Conservation (phyloP, 139 green algal genomes). For the Chlorella ohadii region DNA sequence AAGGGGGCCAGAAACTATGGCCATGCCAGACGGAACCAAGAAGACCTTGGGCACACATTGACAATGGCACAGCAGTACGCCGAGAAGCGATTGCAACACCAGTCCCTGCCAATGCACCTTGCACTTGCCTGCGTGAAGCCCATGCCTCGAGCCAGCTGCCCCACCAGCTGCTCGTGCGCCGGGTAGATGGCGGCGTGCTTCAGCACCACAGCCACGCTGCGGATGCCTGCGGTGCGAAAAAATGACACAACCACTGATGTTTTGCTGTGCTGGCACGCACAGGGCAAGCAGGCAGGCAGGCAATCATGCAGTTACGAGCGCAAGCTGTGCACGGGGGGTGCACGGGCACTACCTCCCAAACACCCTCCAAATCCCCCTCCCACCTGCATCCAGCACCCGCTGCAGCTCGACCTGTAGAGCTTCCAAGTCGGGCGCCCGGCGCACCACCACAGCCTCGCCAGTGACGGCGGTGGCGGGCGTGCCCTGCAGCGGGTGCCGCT, state of each 20-base stretch:
- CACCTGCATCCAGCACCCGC: slow-evolving; percentile 52
- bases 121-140: slow-evolving; percentile 80
- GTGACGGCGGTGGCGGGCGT: slow-evolving; percentile 60
- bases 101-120: no score
- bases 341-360: background rate
- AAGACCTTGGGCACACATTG: no score
- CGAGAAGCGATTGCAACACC: no score
- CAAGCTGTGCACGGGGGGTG: no score
- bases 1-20: no score
- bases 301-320: no score
- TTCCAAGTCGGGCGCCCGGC: slow-evolving; percentile 65
- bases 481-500: slow-evolving; percentile 39
- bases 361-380: background rate
- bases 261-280: no score
- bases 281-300: no score
- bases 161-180: slow-evolving; percentile 85
- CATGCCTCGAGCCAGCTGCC: slow-evolving; percentile 70
- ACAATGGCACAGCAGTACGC: no score
- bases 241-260: background rate
- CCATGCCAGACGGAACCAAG: no score
- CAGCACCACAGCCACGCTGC: slow-evolving; percentile 89
- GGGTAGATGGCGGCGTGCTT: slow-evolving; percentile 95
- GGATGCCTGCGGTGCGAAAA: slow-evolving; percentile 73
- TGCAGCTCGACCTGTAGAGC: slow-evolving; percentile 62
- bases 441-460: slow-evolving; percentile 83